These are phyloP conservation scores for Raffaelea albimanens DNA, from an alignment of 2,329 filamentous ascomycete species.

Conservation along the genomic window DNA sequence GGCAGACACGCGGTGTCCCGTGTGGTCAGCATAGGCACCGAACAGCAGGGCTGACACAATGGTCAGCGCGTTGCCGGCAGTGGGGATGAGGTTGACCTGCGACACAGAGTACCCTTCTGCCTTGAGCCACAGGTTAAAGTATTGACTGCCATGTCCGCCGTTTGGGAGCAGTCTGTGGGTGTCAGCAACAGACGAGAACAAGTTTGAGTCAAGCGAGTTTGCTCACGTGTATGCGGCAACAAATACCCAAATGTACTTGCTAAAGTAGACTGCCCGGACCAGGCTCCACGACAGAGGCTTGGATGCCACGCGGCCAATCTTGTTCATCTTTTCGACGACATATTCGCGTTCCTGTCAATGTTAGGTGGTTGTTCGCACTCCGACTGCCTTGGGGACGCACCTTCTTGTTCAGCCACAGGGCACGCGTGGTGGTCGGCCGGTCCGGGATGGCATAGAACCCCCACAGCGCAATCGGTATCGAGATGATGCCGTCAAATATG, in stretches of 20 bases:
- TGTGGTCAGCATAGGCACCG: background rate
- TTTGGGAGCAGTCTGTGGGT: background rate
- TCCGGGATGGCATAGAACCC: constrained; percentile 14
- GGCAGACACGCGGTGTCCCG: background rate
- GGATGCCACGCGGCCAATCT: background rate
- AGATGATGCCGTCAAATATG: constrained; percentile 37
- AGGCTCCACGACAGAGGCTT: background rate
- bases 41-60: background rate
- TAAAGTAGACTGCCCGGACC: background rate
- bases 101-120: constrained; percentile 34
- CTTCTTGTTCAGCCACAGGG: constrained; percentile 2
- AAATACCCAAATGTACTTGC: constrained; percentile 2
- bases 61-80: constrained; percentile 13
- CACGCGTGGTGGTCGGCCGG: constrained; percentile 1
- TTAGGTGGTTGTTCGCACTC: background rate
- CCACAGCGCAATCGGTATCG: constrained; percentile 13
- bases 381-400: background rate
- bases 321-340: background rate
- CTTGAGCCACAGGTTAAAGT: constrained; percentile 43
- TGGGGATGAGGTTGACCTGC: constrained; percentile 38
- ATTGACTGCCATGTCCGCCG: constrained; percentile 11
- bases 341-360: background rate
- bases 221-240: constrained; percentile 1
- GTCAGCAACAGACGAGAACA: too few species aligned
- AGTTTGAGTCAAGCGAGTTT: too few species aligned